Base-by-base conservation (phyloP, 805 yeast species). In the Candida awuae region DNA sequence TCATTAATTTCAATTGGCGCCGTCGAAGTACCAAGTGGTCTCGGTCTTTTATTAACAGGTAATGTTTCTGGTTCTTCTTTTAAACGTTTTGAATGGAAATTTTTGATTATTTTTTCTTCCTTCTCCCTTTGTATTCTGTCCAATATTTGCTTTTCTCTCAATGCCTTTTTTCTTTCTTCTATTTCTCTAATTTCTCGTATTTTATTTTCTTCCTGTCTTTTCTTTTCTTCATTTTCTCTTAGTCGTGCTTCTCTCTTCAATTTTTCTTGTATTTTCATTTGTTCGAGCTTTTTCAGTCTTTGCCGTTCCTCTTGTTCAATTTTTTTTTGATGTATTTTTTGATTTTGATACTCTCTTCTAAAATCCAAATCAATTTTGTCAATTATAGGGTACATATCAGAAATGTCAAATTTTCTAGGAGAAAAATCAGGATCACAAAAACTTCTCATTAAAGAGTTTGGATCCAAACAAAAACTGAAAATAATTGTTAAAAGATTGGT, bases 401-500 rank as follows among this genome's bases (percentile, higher is more conserved):
- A 38, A 7, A 59, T 50, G 22, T 59, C 59, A 29, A 50, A 58
- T 13, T 50, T 38, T 22, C 54, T 46, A 6, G 54, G 56, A 3
- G 45, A 41, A 17, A 44, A 46, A 1, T 35, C 23, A 1, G 53
- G 50, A 41, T 53, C 55, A 37, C 52, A 44, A 29, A 58, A 55
- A 18, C 48, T 30, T 6, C 34, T 42, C 7, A 37, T 39, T 20
- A 54, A 14, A 12, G 47, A 29, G 3, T 44, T 37, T 2, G 54
- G 49, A 32, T 50, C 44, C 3, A 50, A 43, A 35, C 62, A 57
- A 35, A 58, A 55, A 2, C 55, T 48, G 39, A 54, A 58, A 4
- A 59, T 45, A 9, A 57, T 35, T 1, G 56, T 38, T 22, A 59
- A 38, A 16, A 58, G 34, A 39, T 59, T 59, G n/a, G 58, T 39